Percentiles rank a stretch among this genome's conserved stretches.
These are phyloP conservation scores for Solanum aculeatissimum DNA, from an alignment of 305 asterid species.

Conservation along the genomic window DNA sequence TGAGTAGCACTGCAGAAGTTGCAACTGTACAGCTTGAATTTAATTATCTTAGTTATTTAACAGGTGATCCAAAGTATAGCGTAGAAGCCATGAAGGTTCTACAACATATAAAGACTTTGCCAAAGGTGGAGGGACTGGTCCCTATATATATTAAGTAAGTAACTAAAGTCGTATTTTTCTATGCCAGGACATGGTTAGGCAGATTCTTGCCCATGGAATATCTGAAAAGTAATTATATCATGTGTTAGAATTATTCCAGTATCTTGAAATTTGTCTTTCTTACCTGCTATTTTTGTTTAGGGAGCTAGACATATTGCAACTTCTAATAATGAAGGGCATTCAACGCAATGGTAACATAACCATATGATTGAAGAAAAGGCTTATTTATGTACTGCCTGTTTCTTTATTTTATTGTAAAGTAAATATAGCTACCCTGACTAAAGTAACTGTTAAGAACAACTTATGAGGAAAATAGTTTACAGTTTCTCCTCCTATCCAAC, in stretches of 20 bases:
- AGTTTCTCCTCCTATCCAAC: background rate
- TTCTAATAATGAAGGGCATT: background rate
- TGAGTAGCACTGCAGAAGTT: conserved; percentile 96
- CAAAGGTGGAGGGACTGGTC: conserved; percentile 79
- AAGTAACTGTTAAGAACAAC: background rate
- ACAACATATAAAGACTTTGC: conserved; percentile 58
- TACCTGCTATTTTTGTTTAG: background rate
- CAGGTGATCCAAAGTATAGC: conserved; percentile 74
- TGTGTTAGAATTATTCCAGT: background rate
- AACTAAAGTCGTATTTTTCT: background rate
- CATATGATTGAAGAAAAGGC: background rate
- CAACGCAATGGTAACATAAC: background rate
- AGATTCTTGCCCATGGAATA: background rate
- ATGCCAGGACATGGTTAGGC: background rate
- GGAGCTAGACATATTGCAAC: background rate
- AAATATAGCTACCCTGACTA: background rate
- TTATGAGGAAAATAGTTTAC: background rate
- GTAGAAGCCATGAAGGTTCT: conserved; percentile 86
- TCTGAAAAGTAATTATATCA: background rate
- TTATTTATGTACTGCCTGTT: background rate
- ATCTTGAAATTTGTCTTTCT: background rate
- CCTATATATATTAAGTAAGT: conserved; percentile 79
- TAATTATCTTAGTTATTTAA: conserved; percentile 74
- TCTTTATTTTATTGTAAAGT: background rate
- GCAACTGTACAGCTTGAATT: conserved; percentile 91